These are phyloP conservation scores for Elaeis oleifera DNA, from an alignment of 202 grass and related monocot genomes.

Conservation along the genomic window DNA sequence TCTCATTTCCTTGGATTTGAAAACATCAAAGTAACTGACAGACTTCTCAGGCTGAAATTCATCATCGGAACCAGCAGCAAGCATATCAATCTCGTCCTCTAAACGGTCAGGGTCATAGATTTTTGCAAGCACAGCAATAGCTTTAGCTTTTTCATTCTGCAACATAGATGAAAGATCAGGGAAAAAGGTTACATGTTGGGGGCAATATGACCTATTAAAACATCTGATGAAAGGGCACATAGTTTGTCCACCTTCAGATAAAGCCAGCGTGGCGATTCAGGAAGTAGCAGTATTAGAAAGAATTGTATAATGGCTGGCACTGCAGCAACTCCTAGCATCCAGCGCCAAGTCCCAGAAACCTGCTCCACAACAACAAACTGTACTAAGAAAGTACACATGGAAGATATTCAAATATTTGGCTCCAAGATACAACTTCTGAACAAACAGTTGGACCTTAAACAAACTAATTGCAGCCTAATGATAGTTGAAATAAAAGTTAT, in stretches of 20 bases:
- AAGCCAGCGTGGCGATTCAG: constrained; percentile 97
- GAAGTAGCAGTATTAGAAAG: constrained; percentile 71
- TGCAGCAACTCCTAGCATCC: constrained; percentile 95
- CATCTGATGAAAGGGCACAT: background rate
- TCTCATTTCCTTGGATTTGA: constrained; percentile 74
- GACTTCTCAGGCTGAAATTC: constrained; percentile 45
- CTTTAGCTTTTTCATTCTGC: constrained; percentile 80
- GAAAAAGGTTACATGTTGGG: background rate
- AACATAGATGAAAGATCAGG: constrained; percentile 7
- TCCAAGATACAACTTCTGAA: no score
- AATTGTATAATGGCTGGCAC: constrained; percentile 83
- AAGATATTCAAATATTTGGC: no score
- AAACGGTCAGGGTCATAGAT: constrained; percentile 68
- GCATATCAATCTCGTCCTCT: constrained; percentile 69
- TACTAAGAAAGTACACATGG: no score
- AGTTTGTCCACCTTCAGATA: constrained; percentile 62
- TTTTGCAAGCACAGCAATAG: constrained; percentile 57
- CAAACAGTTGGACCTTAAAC: no score
- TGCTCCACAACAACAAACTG: constrained; percentile 21
- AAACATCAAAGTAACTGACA: constrained; percentile 60
- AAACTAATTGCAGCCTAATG: no score
- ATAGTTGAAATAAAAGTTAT: no score
- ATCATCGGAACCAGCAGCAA: constrained; percentile 59
- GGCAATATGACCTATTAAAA: no score
- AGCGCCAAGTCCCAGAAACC: constrained; percentile 95